Base-by-base conservation (phyloP, 345 rosid genomes). In the Xanthoceras sorbifolium region DNA sequence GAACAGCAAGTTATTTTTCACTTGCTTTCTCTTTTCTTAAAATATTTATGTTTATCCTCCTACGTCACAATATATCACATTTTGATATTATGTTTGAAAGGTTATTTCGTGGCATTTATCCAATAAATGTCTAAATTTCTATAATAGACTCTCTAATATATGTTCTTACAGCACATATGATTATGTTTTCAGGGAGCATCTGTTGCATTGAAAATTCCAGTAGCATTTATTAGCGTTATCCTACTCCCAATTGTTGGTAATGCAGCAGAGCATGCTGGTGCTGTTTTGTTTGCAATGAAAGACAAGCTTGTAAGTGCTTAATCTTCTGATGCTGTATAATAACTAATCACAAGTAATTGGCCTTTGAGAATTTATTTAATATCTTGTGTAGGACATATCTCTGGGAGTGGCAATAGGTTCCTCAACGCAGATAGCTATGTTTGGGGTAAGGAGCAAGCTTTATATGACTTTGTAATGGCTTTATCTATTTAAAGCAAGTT, bases 181-280 rank as follows among this genome's bases (percentile, higher is more conserved):
- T 61, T 77, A 2, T 25, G 0, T 74, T 79, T 76, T 62, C 79
- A 88, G 87, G 91, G 86, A 69, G 85, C 91, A 66, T 82, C 89
- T 9, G 79, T 28, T n/a, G 67, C 85, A 9, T 73, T 80, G 84
- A 86, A 84, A 68, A 77, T 86, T 36, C 85, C 89, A 1, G 65
- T 86, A 6, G 77, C 89, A 8, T 88, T 88, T 79, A 86, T 84
- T 36, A 88, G 91, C 23, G 89, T 88, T 60, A 81, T 88, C 62
- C 78, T 86, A 44, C 84, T 86, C 11, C 91, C 89, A 23, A 85
- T 88, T 18, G 85, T 88, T 62, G 89, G 91, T 59, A 88, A 88
- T 72, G 91, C 91, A 12, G 89, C 91, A 68, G 89, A 88, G 75
- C 91, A 88, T 77, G 87, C 89, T 14, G 79, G 89, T 71, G 89